These are phyloP conservation scores for Beauveria bassiana DNA, from an alignment of 2,329 filamentous ascomycete genomes.

Conservation along the genomic window DNA sequence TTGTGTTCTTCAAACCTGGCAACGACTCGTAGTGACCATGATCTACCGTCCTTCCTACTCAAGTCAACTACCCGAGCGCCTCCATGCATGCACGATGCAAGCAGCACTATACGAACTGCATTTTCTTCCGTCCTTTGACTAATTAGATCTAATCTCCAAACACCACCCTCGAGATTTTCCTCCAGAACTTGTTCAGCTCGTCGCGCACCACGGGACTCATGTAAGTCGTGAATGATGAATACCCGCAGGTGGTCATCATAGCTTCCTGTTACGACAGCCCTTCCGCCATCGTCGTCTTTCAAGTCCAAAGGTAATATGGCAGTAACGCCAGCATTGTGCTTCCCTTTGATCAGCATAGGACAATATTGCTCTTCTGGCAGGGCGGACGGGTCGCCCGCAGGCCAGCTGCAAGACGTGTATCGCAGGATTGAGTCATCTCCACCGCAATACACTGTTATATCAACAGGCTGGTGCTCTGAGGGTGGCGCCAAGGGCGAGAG, in stretches of 20 bases:
- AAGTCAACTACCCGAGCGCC: slow-evolving; percentile 61
- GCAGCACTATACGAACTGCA: slow-evolving; percentile 37
- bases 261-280: slow-evolving; percentile 72
- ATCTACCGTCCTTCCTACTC: slow-evolving; percentile 25
- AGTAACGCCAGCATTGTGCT: slow-evolving; percentile 77
- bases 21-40: slow-evolving; percentile 57
- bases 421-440: slow-evolving; percentile 66
- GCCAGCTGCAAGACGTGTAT: slow-evolving; percentile 31
- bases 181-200: slow-evolving; percentile 51
- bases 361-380: slow-evolving; percentile 18
- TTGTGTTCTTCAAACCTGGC: slow-evolving; percentile 74
- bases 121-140: slow-evolving; percentile 20
- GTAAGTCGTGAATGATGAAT: slow-evolving; percentile 40
- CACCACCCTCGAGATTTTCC: slow-evolving; percentile 64
- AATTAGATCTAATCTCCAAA: slow-evolving; percentile 75
- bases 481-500: slow-evolving; percentile 37
- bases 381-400: slow-evolving; percentile 6
- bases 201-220: slow-evolving; percentile 31
- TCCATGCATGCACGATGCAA: slow-evolving; percentile 92
- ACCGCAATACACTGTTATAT: slow-evolving; percentile 54
- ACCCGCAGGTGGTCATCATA: slow-evolving; percentile 83
- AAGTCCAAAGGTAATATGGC: slow-evolving; percentile 65
- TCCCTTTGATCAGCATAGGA: slow-evolving; percentile 30
- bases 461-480: slow-evolving; percentile 15
- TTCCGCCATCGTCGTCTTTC: slow-evolving; percentile 32